Base-by-base conservation (phyloP, 768 basidiomycete genomes). In the Mycena filopes region DNA sequence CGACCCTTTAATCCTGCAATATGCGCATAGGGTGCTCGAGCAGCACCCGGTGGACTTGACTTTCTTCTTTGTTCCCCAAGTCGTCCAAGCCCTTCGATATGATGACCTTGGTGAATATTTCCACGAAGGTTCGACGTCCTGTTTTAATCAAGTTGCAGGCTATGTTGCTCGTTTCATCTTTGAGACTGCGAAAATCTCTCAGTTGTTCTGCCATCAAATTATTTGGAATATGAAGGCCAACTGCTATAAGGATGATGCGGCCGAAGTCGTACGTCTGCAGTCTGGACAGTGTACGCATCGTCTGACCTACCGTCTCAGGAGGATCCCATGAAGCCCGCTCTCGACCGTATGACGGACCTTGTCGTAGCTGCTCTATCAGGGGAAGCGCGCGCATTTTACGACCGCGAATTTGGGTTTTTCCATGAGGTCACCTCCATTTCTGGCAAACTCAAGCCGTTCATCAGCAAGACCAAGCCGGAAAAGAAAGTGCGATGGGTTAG, bases 211-310 rank as follows among this genome's bases (percentile, higher is more conserved):
- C 74, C 98, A 99, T 75, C 98, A 99, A 80, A 99, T 99, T 68
- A 94, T 99, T 66, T 99, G 98, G 98, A 99, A 99, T 76, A 99
- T 99, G 98, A 97, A 97, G 73, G 98, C 98, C 6, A 99, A 99
- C 73, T 95, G 93, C 66, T 98, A 89, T 76, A 94, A 92, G 71
- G 97, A 96, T 71, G 98, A 99, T 72, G 81, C 84, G 9, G 94
- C 89, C 16, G 96, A 96, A 76, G 83, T 92, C 63, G 95, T 93
- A 71, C 54, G 87, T 81, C 55, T 28, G 12, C 23, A 12, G 6
- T 50, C 25, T 9, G 12, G 25, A 33, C 41, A 23, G 55, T 43
- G 25, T 60, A 12, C 23, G 16, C n/a, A 4, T 40, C 62, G 40
- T 43, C 65, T 33, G 64, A 23, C n/a, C 26, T 15, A 40, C 40